Base-by-base conservation (phyloP, 306 rosid species). In the Elaeagnus macrophylla region DNA sequence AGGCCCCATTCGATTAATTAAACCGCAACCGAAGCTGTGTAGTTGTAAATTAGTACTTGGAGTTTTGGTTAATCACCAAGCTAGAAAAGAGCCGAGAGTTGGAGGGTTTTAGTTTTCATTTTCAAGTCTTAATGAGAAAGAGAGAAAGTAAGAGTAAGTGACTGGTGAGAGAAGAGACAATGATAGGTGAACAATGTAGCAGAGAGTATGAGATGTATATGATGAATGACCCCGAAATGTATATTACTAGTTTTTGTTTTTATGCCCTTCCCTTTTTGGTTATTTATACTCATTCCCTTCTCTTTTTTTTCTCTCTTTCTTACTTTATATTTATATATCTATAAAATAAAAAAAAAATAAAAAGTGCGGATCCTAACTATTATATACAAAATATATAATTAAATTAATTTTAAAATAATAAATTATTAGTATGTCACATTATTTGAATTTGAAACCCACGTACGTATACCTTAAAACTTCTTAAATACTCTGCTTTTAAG, bases 1-100 rank as follows among this genome's bases (percentile, higher is more conserved):
- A 9, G 79, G 79, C 18, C 53, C 89, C 94, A 79, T 83, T 1
- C 38, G 18, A 1, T 19, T 37, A 12, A 10, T 46, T 5, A 12
- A 8, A 16, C 3, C 0, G 2, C 16, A 16, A 6, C 12, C 37
- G 1, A 49, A 49, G 32, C 35, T 49, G 17, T 10, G 0, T 19
- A 43, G 1, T 3, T 12, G 4, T 5, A 12, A 18, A 1, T 44
- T 13, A 0, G 36, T 8, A 3, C 16, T 1, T 8, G n/a, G 12
- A 1, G n/a, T 13, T 17, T n/a, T 25, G 54, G 38, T 42, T 55
- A 25, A 25, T 25, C 18, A 12, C 60, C 18, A 7, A 56, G 42
- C 55, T n/a, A 12, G 74, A 49, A 25, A 42, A 13, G 25, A 59
- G 51, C 9, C 25, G 56, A 56, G 57, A 32, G 55, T 11, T 14